Evolutionary conservation across 1,139 yeast species (phyloP).

Genomic region (Candida sp.): DNA sequence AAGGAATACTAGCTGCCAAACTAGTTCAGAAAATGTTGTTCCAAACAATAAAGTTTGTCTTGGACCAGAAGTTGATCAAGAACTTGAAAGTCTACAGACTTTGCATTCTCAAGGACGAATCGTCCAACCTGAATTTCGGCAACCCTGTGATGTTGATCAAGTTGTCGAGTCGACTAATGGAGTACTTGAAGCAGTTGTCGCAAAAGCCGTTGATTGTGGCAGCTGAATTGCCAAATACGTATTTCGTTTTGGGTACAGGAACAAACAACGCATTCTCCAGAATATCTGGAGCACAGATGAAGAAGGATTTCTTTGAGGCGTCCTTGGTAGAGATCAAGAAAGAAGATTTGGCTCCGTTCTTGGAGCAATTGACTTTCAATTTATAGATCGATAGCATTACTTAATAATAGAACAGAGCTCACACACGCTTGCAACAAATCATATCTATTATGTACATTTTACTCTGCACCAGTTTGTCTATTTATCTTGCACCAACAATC

Average conservation of each 20-base stretch:
- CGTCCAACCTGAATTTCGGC: conserved; percentile 72
- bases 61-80: conserved; percentile 82
- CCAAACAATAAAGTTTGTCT: conserved; percentile 84
- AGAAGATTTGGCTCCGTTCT: conserved; percentile 86
- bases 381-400: not conserved
- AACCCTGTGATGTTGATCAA: conserved; percentile 88
- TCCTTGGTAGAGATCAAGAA: conserved; percentile 89
- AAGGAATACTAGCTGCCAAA: conserved; percentile 60
- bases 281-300: conserved; percentile 83
- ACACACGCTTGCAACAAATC: not conserved
- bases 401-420: too few relatives aligned
- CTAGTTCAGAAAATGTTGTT: conserved; percentile 84
- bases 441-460: not conserved
- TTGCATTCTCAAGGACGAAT: conserved; percentile 85
- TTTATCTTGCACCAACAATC: conserved; percentile 15
- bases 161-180: conserved; percentile 90
- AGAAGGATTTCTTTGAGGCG: conserved; percentile 94
- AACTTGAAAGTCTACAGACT: conserved; percentile 81
- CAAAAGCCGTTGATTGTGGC: conserved; percentile 89
- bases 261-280: conserved; percentile 75
- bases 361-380: conserved; percentile 68
- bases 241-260: conserved; percentile 85
- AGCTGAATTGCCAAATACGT: conserved; percentile 75
- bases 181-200: conserved; percentile 81
- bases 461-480: not conserved